Base-by-base conservation (phyloP, 306 rosid species). In the Dicorynia guianensis region DNA sequence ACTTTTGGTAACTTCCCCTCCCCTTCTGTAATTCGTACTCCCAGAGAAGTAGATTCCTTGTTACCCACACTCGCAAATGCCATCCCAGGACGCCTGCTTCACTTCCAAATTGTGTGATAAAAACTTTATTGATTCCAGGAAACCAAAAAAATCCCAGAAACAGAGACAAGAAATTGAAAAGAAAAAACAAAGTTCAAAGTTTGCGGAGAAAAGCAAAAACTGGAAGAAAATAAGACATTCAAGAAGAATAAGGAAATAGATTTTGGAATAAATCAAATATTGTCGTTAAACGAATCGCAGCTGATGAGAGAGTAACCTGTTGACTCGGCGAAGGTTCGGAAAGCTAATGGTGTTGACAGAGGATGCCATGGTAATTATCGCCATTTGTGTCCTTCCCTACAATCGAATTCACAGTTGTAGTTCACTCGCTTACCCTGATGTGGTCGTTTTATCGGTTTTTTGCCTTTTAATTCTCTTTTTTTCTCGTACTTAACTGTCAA, bases 1-100 rank as follows among this genome's bases (percentile, higher is more conserved):
- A 95, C 89, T 82, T 90, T 95, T 2, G 98, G 93, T 38, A 95
- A 84, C 30, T 86, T 90, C 4, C 93, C 98, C 48, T 95, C 96
- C 0, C 98, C 98, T 75, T 95, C 97, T 11, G 90, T 85, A 56
- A 92, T 15, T 63, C 58, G 79, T 59, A 89, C 92, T 9, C 97
- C 97, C 47, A 80, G 20, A 42, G 86, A 49, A 33, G 85, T 57
- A 48, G 20, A 40, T 55, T 63, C 75, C 73, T 86, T 85, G 76
- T 74, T 84, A 78, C 63, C 63, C 71, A 89, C 61, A 74, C 91
- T 91, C 15, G 97, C 96, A 71, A 80, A 69, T 19, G 89, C 82
- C 83, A 89, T 48, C 60, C 94, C 90, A 19, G 78, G 20, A 35
- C 54, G 49, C 83, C 91, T 85, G 65, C 63, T 17, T 20, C 54